phyloP scores from a whole-genome alignment of 1,284 basidiomycete genomes.

The Schizophyllum commune region DNA sequence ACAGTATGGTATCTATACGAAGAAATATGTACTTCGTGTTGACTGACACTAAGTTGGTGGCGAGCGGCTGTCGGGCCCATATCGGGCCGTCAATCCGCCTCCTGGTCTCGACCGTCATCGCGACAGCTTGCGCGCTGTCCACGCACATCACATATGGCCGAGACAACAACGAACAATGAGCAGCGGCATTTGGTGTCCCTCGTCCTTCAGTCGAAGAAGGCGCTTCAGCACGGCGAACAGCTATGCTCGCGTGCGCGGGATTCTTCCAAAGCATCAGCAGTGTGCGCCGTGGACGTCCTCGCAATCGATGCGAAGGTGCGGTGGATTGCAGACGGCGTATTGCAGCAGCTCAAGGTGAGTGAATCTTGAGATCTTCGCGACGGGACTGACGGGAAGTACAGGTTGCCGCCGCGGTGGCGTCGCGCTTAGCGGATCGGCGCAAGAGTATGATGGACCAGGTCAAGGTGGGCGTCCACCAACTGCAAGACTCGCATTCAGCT shows the following conservation, averaged over 20 bases:
- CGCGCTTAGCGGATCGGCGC: slow-evolving; percentile 64
- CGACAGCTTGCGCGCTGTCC: too few relatives aligned
- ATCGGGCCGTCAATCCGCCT: too few relatives aligned
- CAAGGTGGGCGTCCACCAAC: slow-evolving; percentile 37
- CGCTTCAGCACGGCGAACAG: slow-evolving; percentile 65
- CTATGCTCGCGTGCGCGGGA: slow-evolving; percentile 58
- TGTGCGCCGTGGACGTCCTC: slow-evolving; percentile 58
- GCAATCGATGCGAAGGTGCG: slow-evolving; percentile 69
- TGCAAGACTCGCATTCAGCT: slow-evolving; percentile 3
- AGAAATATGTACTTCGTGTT: too few relatives aligned
- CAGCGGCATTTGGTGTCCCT: slow-evolving; percentile 61
- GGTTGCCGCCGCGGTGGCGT: slow-evolving; percentile 65
- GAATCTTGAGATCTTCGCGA: not conserved
- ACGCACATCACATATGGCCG: not conserved
- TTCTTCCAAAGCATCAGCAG: slow-evolving; percentile 53
- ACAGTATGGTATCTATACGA: too few relatives aligned
- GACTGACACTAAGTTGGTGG: too few relatives aligned
- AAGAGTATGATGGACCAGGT: slow-evolving; percentile 48
- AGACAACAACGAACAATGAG: slow-evolving; percentile 11
- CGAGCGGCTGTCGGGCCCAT: too few relatives aligned
- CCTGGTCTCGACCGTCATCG: too few relatives aligned
- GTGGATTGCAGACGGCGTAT: slow-evolving; percentile 65
- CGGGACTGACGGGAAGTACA: slow-evolving; percentile 20
- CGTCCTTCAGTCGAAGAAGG: slow-evolving; percentile 71
- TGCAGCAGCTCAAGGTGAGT: slow-evolving; percentile 65